Evolutionary conservation across 805 yeast genomes (phyloP), one percentile per base, ranked within the genome.

Genomic region (Zygoascus tannicola): DNA sequence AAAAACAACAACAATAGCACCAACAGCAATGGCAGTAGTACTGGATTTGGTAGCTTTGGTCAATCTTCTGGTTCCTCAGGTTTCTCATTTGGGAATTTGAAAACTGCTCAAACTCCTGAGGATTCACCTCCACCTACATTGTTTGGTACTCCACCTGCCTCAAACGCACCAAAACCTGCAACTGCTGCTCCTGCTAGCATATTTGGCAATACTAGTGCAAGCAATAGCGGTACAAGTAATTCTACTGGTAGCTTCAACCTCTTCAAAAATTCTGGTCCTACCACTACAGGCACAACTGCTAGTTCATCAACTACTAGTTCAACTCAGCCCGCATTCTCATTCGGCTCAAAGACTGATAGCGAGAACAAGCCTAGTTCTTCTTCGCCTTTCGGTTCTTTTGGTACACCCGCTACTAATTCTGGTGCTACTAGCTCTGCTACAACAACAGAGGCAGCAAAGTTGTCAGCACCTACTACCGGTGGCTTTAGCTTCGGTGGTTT

Each of bases 281-380:
- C 40, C 5, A 21, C 32, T n/a, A 7, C 35, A 10, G 32, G 32
- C 10, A 22, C 48, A 26, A 40, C 5, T 15, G 38, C 32, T 5
- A 12, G 26, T 40, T 12, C 34, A 3, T 18, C n/a, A 12, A 23
- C n/a, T 7, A n/a, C 21, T 22, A 19, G 35, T 5, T 32, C 44
- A 16, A 35, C 40, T 28, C 21, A 33, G 7, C 39, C 32, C 21
- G 44, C 47, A 12, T 42, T 40, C 26, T 39, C 45, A 15, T 53
- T 54, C 41, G 57, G 59, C 10, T 40, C 42, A 5, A 44, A 23
- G 3, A 34, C 46, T 12, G 34, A 43, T n/a, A 30, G 53, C 8
- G 44, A 28, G 32, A 28, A 28, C 10, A 28, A 28, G 32, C 12
- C 10, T 28, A 14, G 14, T 28, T 28, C 32, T 28, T 10, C 10